A percentile compares a stretch with the other conserved stretches of the same genome.
Evolutionary conservation across 1,284 basidiomycete genomes (phyloP).

Genomic region (Pyrrhoderma noxium): DNA sequence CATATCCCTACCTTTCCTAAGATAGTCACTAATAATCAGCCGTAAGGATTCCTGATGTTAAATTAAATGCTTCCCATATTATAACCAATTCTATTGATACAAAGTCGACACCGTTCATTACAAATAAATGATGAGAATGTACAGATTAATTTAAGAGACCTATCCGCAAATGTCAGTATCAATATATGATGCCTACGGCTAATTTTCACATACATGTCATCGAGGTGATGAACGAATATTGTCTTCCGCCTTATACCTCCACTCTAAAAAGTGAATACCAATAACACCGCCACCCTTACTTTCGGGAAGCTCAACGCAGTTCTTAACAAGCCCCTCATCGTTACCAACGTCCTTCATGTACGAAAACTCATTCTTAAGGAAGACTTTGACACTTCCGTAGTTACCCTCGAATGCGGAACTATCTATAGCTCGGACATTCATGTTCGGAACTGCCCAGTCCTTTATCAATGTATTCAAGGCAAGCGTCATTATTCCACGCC

Average conservation of each 20-base stretch:
- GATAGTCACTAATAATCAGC: too few relatives aligned
- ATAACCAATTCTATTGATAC: too few relatives aligned
- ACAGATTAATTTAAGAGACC: too few relatives aligned
- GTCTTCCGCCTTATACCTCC: constrained; percentile 5
- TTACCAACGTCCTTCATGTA: constrained; percentile 8
- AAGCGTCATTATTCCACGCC: constrained; percentile 27
- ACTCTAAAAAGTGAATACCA: constrained; percentile 21
- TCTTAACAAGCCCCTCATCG: constrained; percentile 12
- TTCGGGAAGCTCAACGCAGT: constrained; percentile 19
- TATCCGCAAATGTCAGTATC: too few relatives aligned
- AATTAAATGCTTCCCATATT: too few relatives aligned
- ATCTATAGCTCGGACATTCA: constrained; percentile 23
- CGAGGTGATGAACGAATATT: background rate
- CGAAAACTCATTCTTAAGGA: constrained; percentile 27
- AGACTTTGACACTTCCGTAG: constrained; percentile 23
- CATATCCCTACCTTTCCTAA: too few relatives aligned
- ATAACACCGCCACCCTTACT: constrained; percentile 19
- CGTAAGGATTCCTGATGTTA: too few relatives aligned
- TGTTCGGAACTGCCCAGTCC: constrained; percentile 26
- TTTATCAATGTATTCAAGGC: constrained; percentile 24
- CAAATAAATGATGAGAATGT: too few relatives aligned
- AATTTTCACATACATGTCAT: background rate
- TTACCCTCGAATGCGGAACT: constrained; percentile 23
- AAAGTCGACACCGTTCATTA: too few relatives aligned
- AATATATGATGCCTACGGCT: background rate